Evolutionary conservation across 2,329 filamentous ascomycete genomes (phyloP).

Genomic region (Pseudopyricularia javanii): DNA sequence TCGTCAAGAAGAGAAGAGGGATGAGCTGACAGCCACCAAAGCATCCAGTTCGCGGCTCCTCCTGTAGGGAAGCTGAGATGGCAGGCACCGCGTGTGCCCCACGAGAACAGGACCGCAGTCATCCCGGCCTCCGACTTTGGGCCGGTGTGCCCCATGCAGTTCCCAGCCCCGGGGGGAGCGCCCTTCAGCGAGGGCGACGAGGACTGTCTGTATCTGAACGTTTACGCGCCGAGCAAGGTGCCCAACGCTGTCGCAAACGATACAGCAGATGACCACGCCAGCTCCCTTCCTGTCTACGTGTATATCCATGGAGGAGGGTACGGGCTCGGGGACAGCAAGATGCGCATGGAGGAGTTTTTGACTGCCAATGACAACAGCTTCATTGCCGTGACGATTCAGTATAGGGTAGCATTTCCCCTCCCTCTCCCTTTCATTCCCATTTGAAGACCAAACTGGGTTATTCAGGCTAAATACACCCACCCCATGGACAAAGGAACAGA

Average conservation of each 20-base stretch:
- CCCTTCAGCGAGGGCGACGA: conserved; percentile 8
- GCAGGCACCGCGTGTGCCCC: conserved; percentile 6
- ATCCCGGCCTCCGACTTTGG: conserved; percentile 1
- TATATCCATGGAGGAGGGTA: conserved; percentile 29
- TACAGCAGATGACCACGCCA: neutral
- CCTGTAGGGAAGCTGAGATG: conserved; percentile 6
- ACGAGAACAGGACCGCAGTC: neutral
- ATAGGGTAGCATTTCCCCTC: conserved; percentile 7
- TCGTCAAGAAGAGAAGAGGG: neutral
- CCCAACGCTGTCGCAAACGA: conserved; percentile 4
- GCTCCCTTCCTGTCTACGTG: conserved; percentile 33
- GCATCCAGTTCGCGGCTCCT: conserved; percentile 8
- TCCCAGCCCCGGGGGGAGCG: neutral
- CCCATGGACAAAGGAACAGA: too few species aligned
- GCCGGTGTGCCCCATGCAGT: neutral
- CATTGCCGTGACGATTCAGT: conserved; percentile 15
- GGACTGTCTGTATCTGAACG: conserved; percentile 31
- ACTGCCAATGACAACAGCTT: conserved; percentile 12
- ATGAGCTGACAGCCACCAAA: neutral
- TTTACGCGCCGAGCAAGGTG: conserved; percentile 22
- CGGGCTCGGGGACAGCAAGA: conserved; percentile 10
- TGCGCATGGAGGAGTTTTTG: conserved; percentile 11
- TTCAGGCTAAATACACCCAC: too few species aligned
- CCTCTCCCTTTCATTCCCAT: neutral
- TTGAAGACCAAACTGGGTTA: too few species aligned